Evolutionary conservation across 2,329 filamentous ascomycete genomes (phyloP), one percentile per base, ranked within the genome.

Genomic region (Trematosphaeria pertusa): DNA sequence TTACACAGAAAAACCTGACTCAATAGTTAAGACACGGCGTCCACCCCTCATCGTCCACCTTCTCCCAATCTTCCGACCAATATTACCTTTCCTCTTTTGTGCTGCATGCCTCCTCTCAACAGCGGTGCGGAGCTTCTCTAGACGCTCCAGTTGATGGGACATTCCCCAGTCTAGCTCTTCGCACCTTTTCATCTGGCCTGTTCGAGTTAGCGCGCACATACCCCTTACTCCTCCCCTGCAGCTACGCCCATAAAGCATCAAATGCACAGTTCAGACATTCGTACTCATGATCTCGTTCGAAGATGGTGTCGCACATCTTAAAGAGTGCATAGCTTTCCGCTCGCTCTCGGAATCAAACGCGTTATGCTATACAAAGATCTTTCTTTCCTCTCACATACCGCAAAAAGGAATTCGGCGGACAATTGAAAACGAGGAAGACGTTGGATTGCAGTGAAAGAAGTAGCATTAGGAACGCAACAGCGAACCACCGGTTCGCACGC

Each of bases 141-240:
- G 38, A 20, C 56, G 56, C 17, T 50, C 40, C 4, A 59, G 42
- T 19, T 56, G 48, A 33, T 54, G 50, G 26, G 52, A 54, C 53
- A 59, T 54, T 1, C 22, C 45, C 7, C n/a, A 59, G 19, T 7
- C 50, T 17, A 2, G 43, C 56, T 12, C 18, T 14, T 10, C 33
- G 11, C 4, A 28, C 33, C 21, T 46, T 18, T 3, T 40, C 34
- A 31, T 50, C 52, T 3, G 28, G 18, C 12, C 32, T 41, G 21
- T 46, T 46, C 5, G 30, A 21, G 5, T 18, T 8, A 4, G 50
- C 46, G 36, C 53, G 45, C 7, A 50, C 31, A 9, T 45, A 32
- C 3, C 52, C 52, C 3, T 32, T 10, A n/a, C 22, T 38, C 14
- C 28, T 20, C 1, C 50, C 46, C 15, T 48, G 43, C n/a, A 53